These are phyloP conservation scores for Prinsepia uniflora DNA, from an alignment of 306 rosid genomes.

Conservation along the genomic window DNA sequence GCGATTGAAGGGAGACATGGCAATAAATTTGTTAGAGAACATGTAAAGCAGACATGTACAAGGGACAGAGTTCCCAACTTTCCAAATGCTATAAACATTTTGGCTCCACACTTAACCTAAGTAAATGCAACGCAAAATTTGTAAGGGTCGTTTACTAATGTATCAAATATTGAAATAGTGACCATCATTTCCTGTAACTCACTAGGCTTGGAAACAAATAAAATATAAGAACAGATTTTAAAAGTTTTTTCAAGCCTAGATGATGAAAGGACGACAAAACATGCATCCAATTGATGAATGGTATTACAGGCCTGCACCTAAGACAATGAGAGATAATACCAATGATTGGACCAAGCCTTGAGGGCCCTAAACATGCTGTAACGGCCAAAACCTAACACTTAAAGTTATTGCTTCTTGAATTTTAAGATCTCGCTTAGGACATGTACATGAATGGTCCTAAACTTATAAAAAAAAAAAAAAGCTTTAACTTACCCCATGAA, in stretches of 20 bases:
- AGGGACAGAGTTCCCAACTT: background rate
- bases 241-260: background rate
- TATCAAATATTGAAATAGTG: background rate
- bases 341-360: background rate
- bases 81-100: background rate
- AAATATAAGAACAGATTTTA: background rate
- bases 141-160: background rate
- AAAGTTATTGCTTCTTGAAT: background rate
- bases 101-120: background rate
- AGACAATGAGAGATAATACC: background rate
- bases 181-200: background rate
- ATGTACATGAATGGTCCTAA: background rate
- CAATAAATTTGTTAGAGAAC: background rate
- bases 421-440: background rate
- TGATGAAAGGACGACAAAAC: constrained; percentile 16
- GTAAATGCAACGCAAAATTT: background rate
- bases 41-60: background rate
- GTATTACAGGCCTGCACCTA: background rate
- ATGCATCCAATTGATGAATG: constrained; percentile 10
- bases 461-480: constrained; percentile 2
- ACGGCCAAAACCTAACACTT: background rate
- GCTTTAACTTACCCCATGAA: constrained; percentile 59
- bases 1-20: constrained; percentile 20
- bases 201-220: constrained; percentile 4
- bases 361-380: background rate